Evolutionary conservation across 2,329 filamentous ascomycete genomes (phyloP).

Genomic region (Ophiostoma quercus): DNA sequence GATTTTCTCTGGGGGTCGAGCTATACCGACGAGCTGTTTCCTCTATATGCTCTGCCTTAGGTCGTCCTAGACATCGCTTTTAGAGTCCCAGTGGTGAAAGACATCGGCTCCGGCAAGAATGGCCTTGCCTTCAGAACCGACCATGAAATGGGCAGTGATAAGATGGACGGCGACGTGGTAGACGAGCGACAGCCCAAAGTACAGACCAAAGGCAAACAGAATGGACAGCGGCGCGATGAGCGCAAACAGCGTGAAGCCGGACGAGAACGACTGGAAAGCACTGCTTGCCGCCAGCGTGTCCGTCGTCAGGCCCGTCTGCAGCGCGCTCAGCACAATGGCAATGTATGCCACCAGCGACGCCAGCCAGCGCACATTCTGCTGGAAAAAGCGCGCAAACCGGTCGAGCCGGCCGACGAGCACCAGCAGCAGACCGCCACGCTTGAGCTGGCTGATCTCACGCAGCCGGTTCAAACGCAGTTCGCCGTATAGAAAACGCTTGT

Average conservation of each 20-base stretch:
- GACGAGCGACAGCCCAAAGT: slow-evolving; percentile 26
- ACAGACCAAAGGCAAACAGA: slow-evolving; percentile 24
- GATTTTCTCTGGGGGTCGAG: slow-evolving; percentile 27
- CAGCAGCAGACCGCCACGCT: slow-evolving; percentile 25
- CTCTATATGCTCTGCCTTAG: slow-evolving; percentile 13
- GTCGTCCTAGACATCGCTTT: slow-evolving; percentile 23
- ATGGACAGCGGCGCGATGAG: slow-evolving; percentile 39
- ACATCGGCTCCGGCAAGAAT: slow-evolving; percentile 15
- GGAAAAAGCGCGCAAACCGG: slow-evolving; percentile 40
- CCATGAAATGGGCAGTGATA: slow-evolving; percentile 20
- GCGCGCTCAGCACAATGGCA: slow-evolving; percentile 43
- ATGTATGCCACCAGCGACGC: slow-evolving; percentile 40
- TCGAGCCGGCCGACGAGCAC: slow-evolving; percentile 30
- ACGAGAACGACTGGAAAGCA: slow-evolving; percentile 41
- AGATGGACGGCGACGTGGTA: slow-evolving; percentile 27
- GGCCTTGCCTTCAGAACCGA: slow-evolving; percentile 2
- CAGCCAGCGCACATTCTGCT: slow-evolving; percentile 41
- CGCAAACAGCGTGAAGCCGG: slow-evolving; percentile 46
- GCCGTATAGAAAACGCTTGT: slow-evolving; percentile 39
- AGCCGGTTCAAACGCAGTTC: slow-evolving; percentile 40
- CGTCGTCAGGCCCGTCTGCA: slow-evolving; percentile 45
- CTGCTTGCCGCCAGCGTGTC: slow-evolving; percentile 33
- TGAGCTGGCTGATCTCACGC: slow-evolving; percentile 38
- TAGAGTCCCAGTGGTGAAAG: slow-evolving; percentile 25
- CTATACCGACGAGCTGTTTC: not conserved